A percentile compares a stretch with the other conserved stretches of the same genome.
Conservation (phyloP, 2,329 filamentous ascomycete species). For the Chaetomiaceae sp. region DNA sequence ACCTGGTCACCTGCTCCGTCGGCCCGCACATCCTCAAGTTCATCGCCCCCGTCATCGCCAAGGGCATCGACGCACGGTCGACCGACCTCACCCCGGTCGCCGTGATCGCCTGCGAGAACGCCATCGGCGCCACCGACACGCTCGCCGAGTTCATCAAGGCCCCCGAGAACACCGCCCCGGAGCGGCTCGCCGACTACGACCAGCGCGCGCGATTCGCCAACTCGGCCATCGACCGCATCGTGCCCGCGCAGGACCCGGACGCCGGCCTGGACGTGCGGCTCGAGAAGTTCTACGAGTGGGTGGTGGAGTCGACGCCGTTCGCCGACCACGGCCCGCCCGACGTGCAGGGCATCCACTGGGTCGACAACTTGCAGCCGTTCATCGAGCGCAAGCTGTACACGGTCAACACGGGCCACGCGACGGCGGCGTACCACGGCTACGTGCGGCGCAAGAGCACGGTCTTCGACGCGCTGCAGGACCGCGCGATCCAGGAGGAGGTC, state of each 20-base stretch:
- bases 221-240: conserved; percentile 96
- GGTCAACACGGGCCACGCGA: conserved; percentile 96
- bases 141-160: conserved; percentile 76
- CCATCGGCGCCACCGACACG: conserved; percentile 87
- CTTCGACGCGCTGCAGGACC: conserved; percentile 79
- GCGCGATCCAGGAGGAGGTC: conserved; percentile 73
- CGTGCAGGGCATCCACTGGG: conserved; percentile 88
- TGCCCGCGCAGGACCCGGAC: conserved; percentile 77
- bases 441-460: conserved; percentile 79
- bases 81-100: conserved; percentile 60
- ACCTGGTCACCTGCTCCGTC: conserved; percentile 93
- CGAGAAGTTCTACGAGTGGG: conserved; percentile 99
- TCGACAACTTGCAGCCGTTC: conserved; percentile 84
- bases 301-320: conserved; percentile 84
- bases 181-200: conserved; percentile 61
- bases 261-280: conserved; percentile 86
- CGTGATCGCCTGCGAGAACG: conserved; percentile 97
- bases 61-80: conserved; percentile 79
- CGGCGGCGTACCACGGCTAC: conserved; percentile 92
- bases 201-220: conserved; percentile 86
- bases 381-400: conserved; percentile 99
- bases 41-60: conserved; percentile 91
- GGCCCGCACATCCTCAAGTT: conserved; percentile 95
- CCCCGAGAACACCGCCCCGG: conserved; percentile 61
- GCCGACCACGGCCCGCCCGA: conserved; percentile 60